Evolutionary conservation across 306 rosid species (phyloP), one percentile per base, ranked within the genome.

Genomic region (Trifolium repens): DNA sequence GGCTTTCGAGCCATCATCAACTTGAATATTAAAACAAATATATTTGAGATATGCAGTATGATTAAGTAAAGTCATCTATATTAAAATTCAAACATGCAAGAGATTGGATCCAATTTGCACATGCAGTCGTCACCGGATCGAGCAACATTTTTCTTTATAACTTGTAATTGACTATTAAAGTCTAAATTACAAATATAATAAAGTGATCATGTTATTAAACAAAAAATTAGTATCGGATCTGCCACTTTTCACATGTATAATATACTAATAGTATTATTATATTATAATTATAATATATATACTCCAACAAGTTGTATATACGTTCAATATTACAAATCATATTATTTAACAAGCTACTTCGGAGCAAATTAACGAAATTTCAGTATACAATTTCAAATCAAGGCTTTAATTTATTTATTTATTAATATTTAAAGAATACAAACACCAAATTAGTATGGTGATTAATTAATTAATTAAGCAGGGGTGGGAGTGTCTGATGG

Each of bases 381-480:
- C 3, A 65, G 12, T 65, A 19, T 43, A 43, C 49, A 43, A 43
- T 46, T 63, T 22, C 54, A 42, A 64, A 19, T 44, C 8, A 44
- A 44, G 32, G 35, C 43, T 69, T 69, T 46, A 61, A 32, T 32
- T 71, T 78, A 43, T 67, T 22, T 22, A 22, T 22, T 22, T 40
- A 40, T 39, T 32, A 32, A 39, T 7, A 5, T 17, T 12, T 42
- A 67, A 67, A 67, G 71, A 67, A 67, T 67, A 42, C 34, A 62
- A 1, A 60, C 43, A 61, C 26, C 44, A 61, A 32, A 15, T 32
- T 34, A 60, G 22, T 8, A 60, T 30, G 66, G 66, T 60, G 40
- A 60, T 10, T 17, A 66, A 22, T 9, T 16, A 10, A 64, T 17
- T 27, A 34, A 62, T 17, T 65, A 65, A 65, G 24, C 47, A 4